These are phyloP conservation scores for Mycena galopus DNA, from an alignment of 768 basidiomycete species.

Conservation along the genomic window DNA sequence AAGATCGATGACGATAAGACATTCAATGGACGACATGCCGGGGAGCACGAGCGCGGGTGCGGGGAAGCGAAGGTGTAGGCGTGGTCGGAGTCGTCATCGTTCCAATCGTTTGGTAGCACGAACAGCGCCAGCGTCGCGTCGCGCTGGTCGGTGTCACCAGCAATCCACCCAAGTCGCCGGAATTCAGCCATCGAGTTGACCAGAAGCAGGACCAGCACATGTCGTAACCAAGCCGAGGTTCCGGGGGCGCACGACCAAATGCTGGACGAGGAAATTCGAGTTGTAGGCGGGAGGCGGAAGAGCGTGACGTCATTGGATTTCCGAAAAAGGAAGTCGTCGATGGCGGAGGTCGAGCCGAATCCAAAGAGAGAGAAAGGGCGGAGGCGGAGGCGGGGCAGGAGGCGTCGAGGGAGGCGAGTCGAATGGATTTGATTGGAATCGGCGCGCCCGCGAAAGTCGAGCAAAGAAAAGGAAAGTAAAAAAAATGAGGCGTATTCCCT, in stretches of 20 bases:
- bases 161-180: too few relatives aligned
- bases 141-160: too few relatives aligned
- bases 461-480: too few relatives aligned
- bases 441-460: too few relatives aligned
- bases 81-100: too few relatives aligned
- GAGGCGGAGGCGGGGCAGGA: neutral
- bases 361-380: neutral
- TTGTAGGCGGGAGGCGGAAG: neutral
- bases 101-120: too few relatives aligned
- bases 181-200: too few relatives aligned
- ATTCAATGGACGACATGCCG: neutral
- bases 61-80: neutral
- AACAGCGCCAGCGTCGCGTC: too few relatives aligned
- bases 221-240: neutral
- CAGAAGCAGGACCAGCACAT: too few relatives aligned
- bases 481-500: too few relatives aligned
- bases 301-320: neutral
- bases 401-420: neutral
- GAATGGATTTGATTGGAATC: neutral
- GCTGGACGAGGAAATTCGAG: neutral
- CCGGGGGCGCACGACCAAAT: neutral
- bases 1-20: conserved; percentile 6
- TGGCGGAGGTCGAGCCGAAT: too few relatives aligned
- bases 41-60: neutral
- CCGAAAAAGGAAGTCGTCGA: too few relatives aligned